phyloP scores from a whole-genome alignment of 1,284 basidiomycete species.

The Ganoderma leucocontextum region DNA sequence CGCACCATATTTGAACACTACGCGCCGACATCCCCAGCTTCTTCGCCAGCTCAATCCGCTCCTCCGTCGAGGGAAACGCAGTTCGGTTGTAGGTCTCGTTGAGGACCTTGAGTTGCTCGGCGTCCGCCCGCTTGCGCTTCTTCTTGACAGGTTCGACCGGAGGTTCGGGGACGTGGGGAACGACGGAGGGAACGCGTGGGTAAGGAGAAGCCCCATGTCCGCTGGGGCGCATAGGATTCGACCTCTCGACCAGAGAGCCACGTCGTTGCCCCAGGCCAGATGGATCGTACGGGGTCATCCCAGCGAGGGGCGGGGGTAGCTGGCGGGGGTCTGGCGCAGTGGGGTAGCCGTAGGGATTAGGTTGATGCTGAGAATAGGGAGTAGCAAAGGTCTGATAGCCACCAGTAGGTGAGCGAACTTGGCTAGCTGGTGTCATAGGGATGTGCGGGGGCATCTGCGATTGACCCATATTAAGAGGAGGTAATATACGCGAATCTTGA shows the following conservation, averaged over 20 bases:
- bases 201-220: slow-evolving; percentile 51
- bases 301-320: slow-evolving; percentile 42
- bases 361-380: slow-evolving; percentile 37
- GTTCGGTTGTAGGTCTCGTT: slow-evolving; percentile 83
- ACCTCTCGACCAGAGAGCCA: slow-evolving; percentile 44
- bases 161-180: slow-evolving; percentile 36
- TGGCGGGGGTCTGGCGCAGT: slow-evolving; percentile 40
- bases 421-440: slow-evolving; percentile 34
- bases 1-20: slow-evolving; percentile 86
- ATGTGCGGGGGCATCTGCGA: slow-evolving; percentile 37
- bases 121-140: slow-evolving; percentile 85
- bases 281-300: slow-evolving; percentile 39
- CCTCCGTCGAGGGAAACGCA: slow-evolving; percentile 85
- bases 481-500: slow-evolving; percentile 55
- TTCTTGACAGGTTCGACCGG: slow-evolving; percentile 76
- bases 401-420: slow-evolving; percentile 39
- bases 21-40: slow-evolving; percentile 82
- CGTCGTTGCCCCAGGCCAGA: slow-evolving; percentile 40
- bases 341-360: slow-evolving; percentile 35
- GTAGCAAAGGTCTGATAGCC: slow-evolving; percentile 36
- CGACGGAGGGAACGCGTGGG: slow-evolving; percentile 46
- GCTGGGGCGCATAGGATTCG: slow-evolving; percentile 36
- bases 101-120: slow-evolving; percentile 77
- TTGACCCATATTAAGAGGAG: slow-evolving; percentile 52
- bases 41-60: slow-evolving; percentile 78